Evolutionary conservation across 306 rosid species (phyloP), one percentile per base, ranked within the genome.

Genomic region (Luffa acutangula): DNA sequence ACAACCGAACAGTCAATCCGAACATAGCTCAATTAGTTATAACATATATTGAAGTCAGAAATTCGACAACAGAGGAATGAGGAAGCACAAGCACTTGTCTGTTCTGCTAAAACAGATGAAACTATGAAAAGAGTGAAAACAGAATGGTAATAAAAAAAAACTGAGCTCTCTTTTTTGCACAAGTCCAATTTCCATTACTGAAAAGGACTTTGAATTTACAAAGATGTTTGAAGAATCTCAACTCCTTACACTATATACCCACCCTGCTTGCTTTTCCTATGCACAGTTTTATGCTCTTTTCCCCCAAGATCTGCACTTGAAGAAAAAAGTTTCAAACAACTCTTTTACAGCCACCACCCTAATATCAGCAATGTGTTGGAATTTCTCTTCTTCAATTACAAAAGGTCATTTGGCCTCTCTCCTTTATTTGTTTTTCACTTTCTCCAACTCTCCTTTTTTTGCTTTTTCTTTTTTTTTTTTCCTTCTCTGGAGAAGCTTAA

Each of bases 141-240:
- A 75, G 58, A 75, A 53, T 71, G 60, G 41, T 36, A 52, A 45
- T 43, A 31, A 72, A 25, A 45, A 21, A 67, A 67, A 67, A 41
- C 34, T 45, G 57, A 52, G 78, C 42, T 51, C 12, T 73, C 14
- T 31, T 73, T 45, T 12, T 49, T 36, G 78, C 78, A 25, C 18
- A 74, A 74, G 33, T 31, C 31, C 33, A 54, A 9, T 74, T 33
- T 51, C 33, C 49, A 52, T 75, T 75, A 18, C 49, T 53, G 63
- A 18, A 52, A 75, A 51, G 21, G 15, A 75, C 78, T 34, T 17
- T 36, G 64, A 52, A 75, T 75, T 75, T 75, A 75, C 78, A 75
- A 53, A 75, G 78, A 52, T 53, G 63, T 34, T 75, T 74, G 78
- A 73, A 49, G 78, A 73, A 73, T 73, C 78, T 74, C 60, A 31